Evolutionary conservation across 2,329 filamentous ascomycete genomes (phyloP).

Genomic region (Xylaria arbuscula): DNA sequence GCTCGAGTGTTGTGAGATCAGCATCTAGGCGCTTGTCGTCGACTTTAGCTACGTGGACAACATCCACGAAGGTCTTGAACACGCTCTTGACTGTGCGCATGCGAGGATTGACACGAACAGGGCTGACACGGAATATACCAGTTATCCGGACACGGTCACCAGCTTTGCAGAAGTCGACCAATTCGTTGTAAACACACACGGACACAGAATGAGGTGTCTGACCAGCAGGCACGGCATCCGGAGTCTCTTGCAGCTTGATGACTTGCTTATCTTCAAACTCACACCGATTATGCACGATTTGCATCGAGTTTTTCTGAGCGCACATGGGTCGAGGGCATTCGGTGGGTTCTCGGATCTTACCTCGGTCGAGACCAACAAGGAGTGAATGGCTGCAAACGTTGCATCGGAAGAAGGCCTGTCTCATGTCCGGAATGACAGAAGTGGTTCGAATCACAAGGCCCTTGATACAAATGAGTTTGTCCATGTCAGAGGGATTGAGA

Average conservation of each 20-base stretch:
- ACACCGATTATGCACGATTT: conserved; percentile 96
- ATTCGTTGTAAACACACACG: conserved; percentile 93
- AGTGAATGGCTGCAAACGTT: conserved; percentile 92
- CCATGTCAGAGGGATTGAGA: conserved; percentile 93
- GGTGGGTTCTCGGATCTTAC: conserved; percentile 95
- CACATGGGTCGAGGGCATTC: conserved; percentile 86
- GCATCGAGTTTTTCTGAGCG: conserved; percentile 92
- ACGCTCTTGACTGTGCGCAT: conserved; percentile 93
- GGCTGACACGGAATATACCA: conserved; percentile 94
- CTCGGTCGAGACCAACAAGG: conserved; percentile 90
- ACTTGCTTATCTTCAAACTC: conserved; percentile 97
- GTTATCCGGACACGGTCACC: conserved; percentile 96
- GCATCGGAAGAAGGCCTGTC: conserved; percentile 97
- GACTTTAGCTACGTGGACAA: conserved; percentile 94
- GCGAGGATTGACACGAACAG: conserved; percentile 92
- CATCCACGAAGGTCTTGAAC: conserved; percentile 98
- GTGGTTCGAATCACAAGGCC: conserved; percentile 96
- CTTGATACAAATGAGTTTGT: conserved; percentile 94
- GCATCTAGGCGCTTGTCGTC: conserved; percentile 95
- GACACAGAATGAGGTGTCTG: conserved; percentile 98
- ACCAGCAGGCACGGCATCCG: conserved; percentile 91
- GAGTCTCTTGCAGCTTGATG: conserved; percentile 97
- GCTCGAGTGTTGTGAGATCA: conserved; percentile 87
- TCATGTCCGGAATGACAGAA: conserved; percentile 98
- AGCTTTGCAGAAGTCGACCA: conserved; percentile 97